A percentile compares a stretch with the other conserved stretches of the same genome.
Conservation (phyloP, 768 basidiomycete genomes). For the Saitozyma podzolica region DNA sequence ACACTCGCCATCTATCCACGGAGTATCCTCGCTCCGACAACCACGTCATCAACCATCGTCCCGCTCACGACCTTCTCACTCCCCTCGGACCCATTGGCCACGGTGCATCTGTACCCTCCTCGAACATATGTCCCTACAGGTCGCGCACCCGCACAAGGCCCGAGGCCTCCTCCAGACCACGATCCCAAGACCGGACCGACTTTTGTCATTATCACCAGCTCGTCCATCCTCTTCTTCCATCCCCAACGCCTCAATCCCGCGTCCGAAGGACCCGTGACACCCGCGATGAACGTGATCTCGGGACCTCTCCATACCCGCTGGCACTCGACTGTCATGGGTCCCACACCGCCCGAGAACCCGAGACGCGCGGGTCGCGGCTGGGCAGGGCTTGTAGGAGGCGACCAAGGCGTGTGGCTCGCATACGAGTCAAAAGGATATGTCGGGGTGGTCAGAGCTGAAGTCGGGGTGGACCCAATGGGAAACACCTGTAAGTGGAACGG, state of each 20-base stretch:
- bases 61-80: slow-evolving; percentile 29
- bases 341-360: slow-evolving; percentile 11
- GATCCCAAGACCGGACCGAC: slow-evolving; percentile 22
- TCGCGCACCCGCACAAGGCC: slow-evolving; percentile 22
- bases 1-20: slow-evolving; percentile 35
- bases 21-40: slow-evolving; percentile 20
- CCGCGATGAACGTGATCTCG: slow-evolving; percentile 19
- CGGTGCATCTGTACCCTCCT: slow-evolving; percentile 29
- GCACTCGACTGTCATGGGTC: slow-evolving; percentile 11
- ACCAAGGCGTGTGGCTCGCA: slow-evolving; percentile 36
- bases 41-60: slow-evolving; percentile 9
- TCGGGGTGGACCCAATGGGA: slow-evolving; percentile 21
- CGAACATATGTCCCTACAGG: slow-evolving; percentile 5
- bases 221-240: slow-evolving; percentile 23
- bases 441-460: slow-evolving; percentile 25
- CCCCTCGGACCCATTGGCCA: slow-evolving; percentile 15
- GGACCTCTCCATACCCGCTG: slow-evolving; percentile 27
- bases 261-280: slow-evolving; percentile 3
- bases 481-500: slow-evolving; percentile 22
- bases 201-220: slow-evolving; percentile 20
- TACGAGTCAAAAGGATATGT: slow-evolving; percentile 19
- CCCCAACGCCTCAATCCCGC: slow-evolving; percentile 9
- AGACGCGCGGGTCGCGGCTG: slow-evolving; percentile 24
- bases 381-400: slow-evolving; percentile 22
- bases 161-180: slow-evolving; percentile 15